Percentiles rank a stretch among this genome's conserved stretches.
phyloP scores from a whole-genome alignment of 768 basidiomycete species.

The Strobilomyces confusus region DNA sequence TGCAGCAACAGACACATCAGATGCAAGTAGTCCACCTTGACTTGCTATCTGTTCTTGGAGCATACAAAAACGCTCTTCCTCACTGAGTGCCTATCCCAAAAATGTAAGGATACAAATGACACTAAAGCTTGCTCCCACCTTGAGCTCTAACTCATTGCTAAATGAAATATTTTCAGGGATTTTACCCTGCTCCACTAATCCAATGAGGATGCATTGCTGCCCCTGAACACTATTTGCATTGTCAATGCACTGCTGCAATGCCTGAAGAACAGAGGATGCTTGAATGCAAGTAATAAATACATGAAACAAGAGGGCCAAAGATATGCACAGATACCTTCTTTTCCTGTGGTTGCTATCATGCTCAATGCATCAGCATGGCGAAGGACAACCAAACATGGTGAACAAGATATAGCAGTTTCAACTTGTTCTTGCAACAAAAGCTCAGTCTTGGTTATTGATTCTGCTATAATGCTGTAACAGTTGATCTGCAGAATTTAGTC shows the following conservation, averaged over 20 bases:
- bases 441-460: slow-evolving; percentile 72
- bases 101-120: not conserved
- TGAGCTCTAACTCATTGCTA: slow-evolving; percentile 78
- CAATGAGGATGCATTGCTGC: slow-evolving; percentile 73
- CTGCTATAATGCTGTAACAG: slow-evolving; percentile 79
- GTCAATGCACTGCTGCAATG: slow-evolving; percentile 60
- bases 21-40: slow-evolving; percentile 41
- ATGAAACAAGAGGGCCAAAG: not conserved
- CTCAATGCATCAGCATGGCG: slow-evolving; percentile 78
- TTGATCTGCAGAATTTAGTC: slow-evolving; percentile 55
- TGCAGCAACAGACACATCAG: slow-evolving; percentile 71
- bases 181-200: slow-evolving; percentile 61
- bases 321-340: slow-evolving; percentile 41
- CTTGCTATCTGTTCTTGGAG: slow-evolving; percentile 43
- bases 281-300: not conserved
- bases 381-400: slow-evolving; percentile 82
- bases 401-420: slow-evolving; percentile 70
- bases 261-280: slow-evolving; percentile 58
- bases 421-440: slow-evolving; percentile 67
- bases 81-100: slow-evolving; percentile 66
- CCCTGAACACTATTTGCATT: slow-evolving; percentile 56
- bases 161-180: slow-evolving; percentile 68
- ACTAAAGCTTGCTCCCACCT: slow-evolving; percentile 41
- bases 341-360: slow-evolving; percentile 55
- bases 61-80: slow-evolving; percentile 65